phyloP scores from a whole-genome alignment of 2,329 filamentous ascomycete genomes.

The Exophiala oligosperma region DNA sequence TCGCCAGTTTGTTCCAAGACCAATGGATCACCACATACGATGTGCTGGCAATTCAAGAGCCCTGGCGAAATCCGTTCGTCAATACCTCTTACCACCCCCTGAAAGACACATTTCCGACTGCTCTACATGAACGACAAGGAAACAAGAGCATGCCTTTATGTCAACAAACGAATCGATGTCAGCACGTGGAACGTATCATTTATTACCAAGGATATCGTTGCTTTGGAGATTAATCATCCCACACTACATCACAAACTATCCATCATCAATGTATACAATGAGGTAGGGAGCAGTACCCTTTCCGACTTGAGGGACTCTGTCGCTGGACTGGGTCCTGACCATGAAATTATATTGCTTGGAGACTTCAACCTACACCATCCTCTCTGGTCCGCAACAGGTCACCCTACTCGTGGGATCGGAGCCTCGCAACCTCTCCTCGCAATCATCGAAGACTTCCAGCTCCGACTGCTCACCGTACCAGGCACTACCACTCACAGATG shows the following conservation, averaged over 20 bases:
- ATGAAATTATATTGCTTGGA: constrained; percentile 21
- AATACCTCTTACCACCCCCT: too few species aligned
- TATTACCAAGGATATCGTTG: constrained; percentile 22
- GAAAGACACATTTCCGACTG: too few species aligned
- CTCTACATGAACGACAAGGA: too few species aligned
- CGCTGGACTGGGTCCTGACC: constrained; percentile 12
- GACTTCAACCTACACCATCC: constrained; percentile 30
- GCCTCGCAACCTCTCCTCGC: constrained; percentile 18
- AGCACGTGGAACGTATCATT: constrained; percentile 20
- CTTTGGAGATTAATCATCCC: background rate
- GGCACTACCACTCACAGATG: constrained; percentile 18
- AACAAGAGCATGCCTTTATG: constrained; percentile 22
- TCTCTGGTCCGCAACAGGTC: constrained; percentile 6
- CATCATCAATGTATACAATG: constrained; percentile 12
- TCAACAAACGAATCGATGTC: constrained; percentile 27
- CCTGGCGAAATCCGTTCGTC: too few species aligned
- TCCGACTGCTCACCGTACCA: constrained; percentile 18
- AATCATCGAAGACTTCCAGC: constrained; percentile 20
- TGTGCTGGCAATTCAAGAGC: too few species aligned
- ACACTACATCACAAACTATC: constrained; percentile 1
- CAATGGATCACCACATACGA: too few species aligned
- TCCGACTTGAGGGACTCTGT: background rate
- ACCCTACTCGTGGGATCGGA: constrained; percentile 3
- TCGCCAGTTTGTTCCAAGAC: constrained; percentile 26
- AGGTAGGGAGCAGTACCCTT: background rate